Base-by-base conservation (phyloP, 2,329 filamentous ascomycete genomes). In the Allantophomopsis lycopodina region DNA sequence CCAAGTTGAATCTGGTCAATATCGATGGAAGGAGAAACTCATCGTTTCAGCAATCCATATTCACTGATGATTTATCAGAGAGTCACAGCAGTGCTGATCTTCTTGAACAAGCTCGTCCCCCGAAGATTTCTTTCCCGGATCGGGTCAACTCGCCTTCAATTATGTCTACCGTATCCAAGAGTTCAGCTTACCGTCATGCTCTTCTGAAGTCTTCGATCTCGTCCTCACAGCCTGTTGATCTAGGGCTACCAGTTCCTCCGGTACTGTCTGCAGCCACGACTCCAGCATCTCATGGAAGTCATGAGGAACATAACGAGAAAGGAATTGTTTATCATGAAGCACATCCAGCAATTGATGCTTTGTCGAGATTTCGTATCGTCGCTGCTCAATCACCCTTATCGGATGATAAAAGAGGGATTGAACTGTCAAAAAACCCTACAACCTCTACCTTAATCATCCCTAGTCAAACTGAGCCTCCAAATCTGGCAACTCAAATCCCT, bases 201-300 rank as follows among this genome's bases (percentile, higher is more conserved):
- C 46, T 55, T 18, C 43, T 55, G 21, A 52, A 51, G 28, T 35
- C 51, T 12, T 47, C 49, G 7, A 30, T 48, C 11, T 37, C 47
- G 4, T 36, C 45, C 16, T 28, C 15, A 12, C 41, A 45, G 23
- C 44, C 47, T 12, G 15, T 49, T 18, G 51, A 54, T 28, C 46
- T 35, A 7, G 47, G 46, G 13, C 34, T 53, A 14, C 49, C 50
- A 34, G 35, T 50, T 13, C 48, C 47, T 34, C 47, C 51, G 11
- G 37, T 50, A 3, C 35, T 54, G 15, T 11, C 40, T 45, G 15
- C 30, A 17, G 28, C n/a, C 15, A 28, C 4, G 23, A 28, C 23
- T 8, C 5, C 23, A 28, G 23, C 23, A 28, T 28, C 23, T 28
- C 23, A 28, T 10, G 23, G 23, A 8, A 28, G 23, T 8, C 23